phyloP scores from a whole-genome alignment of 2,329 filamentous ascomycete species.

The Diaporthe capsici region DNA sequence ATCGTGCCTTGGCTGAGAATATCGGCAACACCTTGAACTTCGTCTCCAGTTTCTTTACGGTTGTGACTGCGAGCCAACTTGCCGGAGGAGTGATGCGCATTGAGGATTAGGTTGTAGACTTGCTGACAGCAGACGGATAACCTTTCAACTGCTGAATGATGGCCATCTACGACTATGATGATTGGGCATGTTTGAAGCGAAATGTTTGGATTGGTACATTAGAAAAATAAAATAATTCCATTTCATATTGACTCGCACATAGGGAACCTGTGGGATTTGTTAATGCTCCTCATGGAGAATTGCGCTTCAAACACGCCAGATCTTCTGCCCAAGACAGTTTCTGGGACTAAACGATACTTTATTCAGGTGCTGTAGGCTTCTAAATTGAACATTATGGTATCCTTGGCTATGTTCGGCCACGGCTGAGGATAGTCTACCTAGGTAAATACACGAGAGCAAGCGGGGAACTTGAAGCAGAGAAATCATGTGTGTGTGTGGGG shows the following conservation, averaged over 20 bases:
- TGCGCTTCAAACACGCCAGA: background rate
- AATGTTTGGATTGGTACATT: too few species aligned
- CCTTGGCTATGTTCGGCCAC: background rate
- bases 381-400: background rate
- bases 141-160: accelerated
- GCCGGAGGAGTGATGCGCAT: conserved; percentile 7
- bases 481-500: too few species aligned
- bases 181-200: too few species aligned
- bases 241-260: too few species aligned
- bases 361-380: background rate
- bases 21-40: conserved; percentile 19
- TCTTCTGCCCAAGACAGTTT: background rate
- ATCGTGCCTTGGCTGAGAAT: background rate
- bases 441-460: background rate
- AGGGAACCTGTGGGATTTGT: background rate
- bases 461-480: background rate
- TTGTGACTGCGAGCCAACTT: conserved; percentile 3
- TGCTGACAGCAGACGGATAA: background rate
- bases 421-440: background rate
- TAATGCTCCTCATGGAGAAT: background rate
- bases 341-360: background rate
- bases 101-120: background rate
- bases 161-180: background rate
- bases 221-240: too few species aligned
- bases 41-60: background rate